A percentile compares a stretch with the other conserved stretches of the same genome.
phyloP scores from a whole-genome alignment of 192 early-diverging fungal species.

The Glomus cerebriforme region DNA sequence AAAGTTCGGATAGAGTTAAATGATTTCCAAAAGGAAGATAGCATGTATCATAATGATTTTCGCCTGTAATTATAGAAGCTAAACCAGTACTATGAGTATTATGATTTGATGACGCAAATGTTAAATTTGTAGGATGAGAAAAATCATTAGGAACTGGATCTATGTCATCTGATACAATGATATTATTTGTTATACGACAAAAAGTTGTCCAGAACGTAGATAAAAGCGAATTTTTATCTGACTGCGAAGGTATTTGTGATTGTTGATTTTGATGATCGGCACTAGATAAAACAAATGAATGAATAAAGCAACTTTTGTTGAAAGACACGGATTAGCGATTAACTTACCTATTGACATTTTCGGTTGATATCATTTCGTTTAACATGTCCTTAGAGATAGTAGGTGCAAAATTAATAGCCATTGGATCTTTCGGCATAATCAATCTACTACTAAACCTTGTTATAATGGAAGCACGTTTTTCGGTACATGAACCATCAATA shows the following conservation, averaged over 20 bases:
- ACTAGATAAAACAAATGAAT: not conserved
- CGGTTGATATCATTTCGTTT: not conserved
- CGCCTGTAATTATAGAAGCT: constrained; percentile 18
- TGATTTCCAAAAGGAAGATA: constrained; percentile 28
- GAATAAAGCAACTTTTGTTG: not conserved
- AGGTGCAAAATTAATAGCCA: constrained; percentile 1
- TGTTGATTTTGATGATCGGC: not conserved
- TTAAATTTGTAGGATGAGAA: not conserved
- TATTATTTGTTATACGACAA: constrained; percentile 8
- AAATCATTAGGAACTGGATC: not conserved
- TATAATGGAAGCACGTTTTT: not conserved
- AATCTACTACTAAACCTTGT: not conserved
- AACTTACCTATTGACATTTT: not conserved
- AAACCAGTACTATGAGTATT: constrained; percentile 10
- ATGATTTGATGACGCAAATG: not conserved
- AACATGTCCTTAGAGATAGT: not conserved
- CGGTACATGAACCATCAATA: not conserved
- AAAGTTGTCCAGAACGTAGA: constrained; percentile 22
- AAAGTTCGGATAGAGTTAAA: constrained; percentile 20
- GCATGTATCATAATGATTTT: constrained; percentile 23
- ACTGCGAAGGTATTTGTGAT: not conserved
- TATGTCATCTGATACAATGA: not conserved
- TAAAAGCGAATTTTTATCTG: constrained; percentile 4
- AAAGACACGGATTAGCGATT: not conserved
- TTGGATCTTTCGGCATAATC: not conserved